Percentiles rank a stretch among this genome's conserved stretches.
Conservation (phyloP, 345 rosid species). For the Rhodamnia rubescens region DNA sequence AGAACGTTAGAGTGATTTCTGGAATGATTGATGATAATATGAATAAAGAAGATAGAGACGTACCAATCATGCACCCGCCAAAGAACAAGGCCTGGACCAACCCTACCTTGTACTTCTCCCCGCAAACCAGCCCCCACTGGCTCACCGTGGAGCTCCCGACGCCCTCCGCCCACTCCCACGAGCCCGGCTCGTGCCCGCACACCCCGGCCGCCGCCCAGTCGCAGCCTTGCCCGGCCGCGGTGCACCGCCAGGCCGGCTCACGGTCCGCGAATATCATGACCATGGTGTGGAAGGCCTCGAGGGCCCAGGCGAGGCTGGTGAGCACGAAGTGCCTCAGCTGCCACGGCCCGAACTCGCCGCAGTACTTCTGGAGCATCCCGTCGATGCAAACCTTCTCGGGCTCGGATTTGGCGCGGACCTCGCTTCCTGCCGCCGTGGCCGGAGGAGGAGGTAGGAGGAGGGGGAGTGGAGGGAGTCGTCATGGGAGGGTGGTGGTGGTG, state of each 20-base stretch:
- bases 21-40: neutral
- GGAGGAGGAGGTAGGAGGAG: neutral
- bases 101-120: conserved; percentile 69
- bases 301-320: conserved; percentile 80
- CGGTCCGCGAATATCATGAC: conserved; percentile 89
- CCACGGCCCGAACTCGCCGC: conserved; percentile 93
- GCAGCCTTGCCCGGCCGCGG: conserved; percentile 22
- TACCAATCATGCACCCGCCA: conserved; percentile 90
- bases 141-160: conserved; percentile 67
- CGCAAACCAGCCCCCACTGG: conserved; percentile 80
- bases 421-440: conserved; percentile 2
- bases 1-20: neutral
- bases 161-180: conserved; percentile 69
- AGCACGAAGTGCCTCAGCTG: conserved; percentile 75
- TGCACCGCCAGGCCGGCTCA: conserved; percentile 51
- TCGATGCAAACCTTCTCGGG: conserved; percentile 51
- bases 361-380: conserved; percentile 58
- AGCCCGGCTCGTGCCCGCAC: conserved; percentile 45
- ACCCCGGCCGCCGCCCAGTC: conserved; percentile 13
- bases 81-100: conserved; percentile 83
- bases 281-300: conserved; percentile 92
- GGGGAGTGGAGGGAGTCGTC: neutral
- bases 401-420: neutral
- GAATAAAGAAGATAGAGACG: conserved; percentile 1
- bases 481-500: neutral